Evolutionary conservation across 495 filamentous ascomycete genomes (phyloP).

Genomic region (Penicillium goetzii): DNA sequence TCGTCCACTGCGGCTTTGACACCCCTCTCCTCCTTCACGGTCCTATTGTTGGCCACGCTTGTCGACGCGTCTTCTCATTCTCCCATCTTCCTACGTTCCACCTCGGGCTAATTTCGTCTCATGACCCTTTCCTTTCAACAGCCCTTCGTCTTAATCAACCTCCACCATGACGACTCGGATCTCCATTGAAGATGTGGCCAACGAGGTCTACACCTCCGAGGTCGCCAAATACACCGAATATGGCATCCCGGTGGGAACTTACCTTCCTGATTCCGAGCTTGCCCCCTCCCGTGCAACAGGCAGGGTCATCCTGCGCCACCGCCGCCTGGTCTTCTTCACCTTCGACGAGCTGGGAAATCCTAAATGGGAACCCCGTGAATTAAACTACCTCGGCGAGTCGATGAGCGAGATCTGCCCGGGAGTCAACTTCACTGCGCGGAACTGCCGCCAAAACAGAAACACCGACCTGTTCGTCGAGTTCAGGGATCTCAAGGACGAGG

Average conservation of each 20-base stretch:
- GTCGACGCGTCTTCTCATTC: background rate
- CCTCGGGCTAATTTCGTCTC: background rate
- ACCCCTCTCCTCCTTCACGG: background rate
- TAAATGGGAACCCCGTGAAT: background rate
- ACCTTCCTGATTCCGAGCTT: background rate
- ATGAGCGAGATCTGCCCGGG: background rate
- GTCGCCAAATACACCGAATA: background rate
- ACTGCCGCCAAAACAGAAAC: background rate
- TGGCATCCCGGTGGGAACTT: background rate
- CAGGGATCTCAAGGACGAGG: background rate
- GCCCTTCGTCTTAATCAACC: background rate
- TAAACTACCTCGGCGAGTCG: background rate
- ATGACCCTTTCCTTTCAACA: background rate
- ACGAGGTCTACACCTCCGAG: background rate
- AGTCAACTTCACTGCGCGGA: background rate
- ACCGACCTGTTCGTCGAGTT: background rate
- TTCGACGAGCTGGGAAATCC: background rate
- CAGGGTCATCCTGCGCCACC: background rate
- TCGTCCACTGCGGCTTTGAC: background rate
- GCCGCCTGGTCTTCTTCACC: background rate
- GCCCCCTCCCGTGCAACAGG: background rate
- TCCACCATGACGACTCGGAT: background rate
- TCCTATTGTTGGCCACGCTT: background rate
- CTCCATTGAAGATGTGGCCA: background rate
- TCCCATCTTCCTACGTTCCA: background rate